Evolutionary conservation across 2,329 filamentous ascomycete genomes (phyloP).

Genomic region (Hypoxylon sp.): DNA sequence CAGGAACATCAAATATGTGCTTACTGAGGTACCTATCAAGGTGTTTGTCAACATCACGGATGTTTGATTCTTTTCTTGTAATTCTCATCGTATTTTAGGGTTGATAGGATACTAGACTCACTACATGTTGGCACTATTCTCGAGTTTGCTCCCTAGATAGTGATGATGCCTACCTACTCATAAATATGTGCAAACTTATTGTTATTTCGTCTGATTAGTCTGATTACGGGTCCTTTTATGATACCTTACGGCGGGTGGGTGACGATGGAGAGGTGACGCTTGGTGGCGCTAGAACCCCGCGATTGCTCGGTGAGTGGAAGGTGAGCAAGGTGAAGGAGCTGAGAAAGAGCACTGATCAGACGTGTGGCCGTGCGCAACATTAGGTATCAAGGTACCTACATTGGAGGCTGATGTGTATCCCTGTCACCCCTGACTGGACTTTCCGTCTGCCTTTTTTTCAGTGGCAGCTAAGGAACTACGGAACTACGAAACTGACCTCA

Average conservation of each 20-base stretch:
- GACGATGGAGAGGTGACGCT: not conserved
- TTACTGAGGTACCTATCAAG: not conserved
- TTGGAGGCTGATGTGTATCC: constrained; percentile 26
- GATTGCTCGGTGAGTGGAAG: not conserved
- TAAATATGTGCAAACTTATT: not conserved
- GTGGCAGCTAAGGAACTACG: constrained; percentile 24
- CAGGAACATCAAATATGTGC: not conserved
- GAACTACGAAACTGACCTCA: constrained; percentile 6
- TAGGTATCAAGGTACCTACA: constrained; percentile 3
- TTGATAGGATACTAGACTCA: not conserved
- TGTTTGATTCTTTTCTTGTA: not conserved
- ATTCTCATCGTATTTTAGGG: not conserved
- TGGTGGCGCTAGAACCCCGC: not conserved
- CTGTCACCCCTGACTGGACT: constrained; percentile 36
- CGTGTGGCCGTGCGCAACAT: constrained; percentile 1
- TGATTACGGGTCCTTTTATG: not conserved
- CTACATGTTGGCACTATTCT: not conserved
- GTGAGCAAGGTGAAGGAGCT: not conserved
- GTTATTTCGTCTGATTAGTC: not conserved
- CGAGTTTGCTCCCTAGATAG: not conserved
- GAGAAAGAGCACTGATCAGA: not conserved
- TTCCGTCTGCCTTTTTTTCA: constrained; percentile 27
- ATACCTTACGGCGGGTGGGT: not conserved
- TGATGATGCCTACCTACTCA: not conserved
- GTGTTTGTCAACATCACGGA: not conserved